phyloP scores from a whole-genome alignment of 2,329 filamentous ascomycete species.

The Cylindrodendrum hubeiense region DNA sequence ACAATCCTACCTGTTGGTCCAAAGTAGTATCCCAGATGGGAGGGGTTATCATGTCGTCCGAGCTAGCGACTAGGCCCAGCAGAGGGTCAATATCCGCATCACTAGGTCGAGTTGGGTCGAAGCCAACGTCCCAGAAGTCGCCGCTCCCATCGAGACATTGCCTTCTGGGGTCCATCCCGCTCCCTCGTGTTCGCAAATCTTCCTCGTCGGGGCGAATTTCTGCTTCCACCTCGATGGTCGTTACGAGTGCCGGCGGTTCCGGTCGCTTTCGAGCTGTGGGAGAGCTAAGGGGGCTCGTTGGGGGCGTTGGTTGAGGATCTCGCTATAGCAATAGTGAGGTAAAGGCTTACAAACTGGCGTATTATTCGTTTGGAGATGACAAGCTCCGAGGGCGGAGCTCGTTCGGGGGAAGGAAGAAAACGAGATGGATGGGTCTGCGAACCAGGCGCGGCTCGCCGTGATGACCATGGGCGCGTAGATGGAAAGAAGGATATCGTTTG shows the following conservation, averaged over 20 bases:
- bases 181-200: not conserved
- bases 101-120: not conserved
- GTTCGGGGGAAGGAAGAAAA: too few relatives aligned
- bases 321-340: too few relatives aligned
- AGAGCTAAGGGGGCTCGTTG: not conserved
- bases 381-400: too few relatives aligned
- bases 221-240: not conserved
- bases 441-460: too few relatives aligned
- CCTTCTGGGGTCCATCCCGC: conserved; percentile 23
- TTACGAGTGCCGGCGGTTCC: too few relatives aligned
- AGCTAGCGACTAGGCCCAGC: conserved; percentile 18
- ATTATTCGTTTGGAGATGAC: too few relatives aligned
- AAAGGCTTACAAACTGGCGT: too few relatives aligned
- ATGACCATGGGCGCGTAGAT: too few relatives aligned
- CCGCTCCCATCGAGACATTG: conserved; percentile 1
- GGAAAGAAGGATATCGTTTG: too few relatives aligned
- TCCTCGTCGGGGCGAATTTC: not conserved
- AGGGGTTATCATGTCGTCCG: not conserved
- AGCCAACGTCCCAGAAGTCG: not conserved
- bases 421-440: too few relatives aligned
- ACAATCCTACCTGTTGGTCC: conserved; percentile 3
- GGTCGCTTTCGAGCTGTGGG: not conserved
- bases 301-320: too few relatives aligned
- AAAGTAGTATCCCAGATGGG: conserved; percentile 24
- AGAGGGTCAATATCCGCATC: conserved; percentile 36